Conservation (phyloP, 345 rosid genomes). For the Ailanthus altissimus region DNA sequence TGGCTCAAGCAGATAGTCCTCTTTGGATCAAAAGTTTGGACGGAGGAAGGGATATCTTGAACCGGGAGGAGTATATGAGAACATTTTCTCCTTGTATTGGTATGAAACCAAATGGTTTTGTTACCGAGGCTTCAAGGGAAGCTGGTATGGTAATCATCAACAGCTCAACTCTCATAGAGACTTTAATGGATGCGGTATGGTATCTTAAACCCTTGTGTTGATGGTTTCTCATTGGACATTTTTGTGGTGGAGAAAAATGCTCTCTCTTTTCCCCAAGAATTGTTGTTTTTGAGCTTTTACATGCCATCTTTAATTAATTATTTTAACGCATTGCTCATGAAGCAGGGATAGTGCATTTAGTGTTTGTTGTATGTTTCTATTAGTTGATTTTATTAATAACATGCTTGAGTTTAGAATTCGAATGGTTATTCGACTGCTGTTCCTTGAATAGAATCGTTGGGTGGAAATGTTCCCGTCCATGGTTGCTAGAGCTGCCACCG, state of each 20-base stretch:
- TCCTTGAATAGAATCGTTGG: constrained; percentile 59
- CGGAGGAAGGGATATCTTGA: constrained; percentile 48
- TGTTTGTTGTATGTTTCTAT: not conserved
- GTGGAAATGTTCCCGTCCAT: constrained; percentile 57
- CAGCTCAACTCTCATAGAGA: constrained; percentile 58
- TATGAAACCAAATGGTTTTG: constrained; percentile 36
- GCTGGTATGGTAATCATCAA: constrained; percentile 50
- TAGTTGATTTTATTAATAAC: not conserved
- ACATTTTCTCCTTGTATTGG: constrained; percentile 38
- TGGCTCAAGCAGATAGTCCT: constrained; percentile 47
- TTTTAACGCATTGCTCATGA: not conserved
- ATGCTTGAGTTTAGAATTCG: constrained; percentile 4
- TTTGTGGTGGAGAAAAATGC: not conserved
- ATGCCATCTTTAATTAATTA: not conserved
- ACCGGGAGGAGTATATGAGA: constrained; percentile 55
- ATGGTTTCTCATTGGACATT: not conserved
- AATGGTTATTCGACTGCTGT: constrained; percentile 5
- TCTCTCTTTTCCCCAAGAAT: not conserved
- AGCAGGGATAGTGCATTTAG: not conserved
- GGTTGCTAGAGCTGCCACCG: constrained; percentile 45
- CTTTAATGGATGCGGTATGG: constrained; percentile 73
- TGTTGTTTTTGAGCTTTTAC: not conserved
- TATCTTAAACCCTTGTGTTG: constrained; percentile 3
- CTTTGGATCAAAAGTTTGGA: constrained; percentile 55
- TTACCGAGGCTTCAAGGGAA: constrained; percentile 59